Evolutionary conservation across 495 filamentous ascomycete genomes (phyloP).

Genomic region (Lepidopterella palustris): DNA sequence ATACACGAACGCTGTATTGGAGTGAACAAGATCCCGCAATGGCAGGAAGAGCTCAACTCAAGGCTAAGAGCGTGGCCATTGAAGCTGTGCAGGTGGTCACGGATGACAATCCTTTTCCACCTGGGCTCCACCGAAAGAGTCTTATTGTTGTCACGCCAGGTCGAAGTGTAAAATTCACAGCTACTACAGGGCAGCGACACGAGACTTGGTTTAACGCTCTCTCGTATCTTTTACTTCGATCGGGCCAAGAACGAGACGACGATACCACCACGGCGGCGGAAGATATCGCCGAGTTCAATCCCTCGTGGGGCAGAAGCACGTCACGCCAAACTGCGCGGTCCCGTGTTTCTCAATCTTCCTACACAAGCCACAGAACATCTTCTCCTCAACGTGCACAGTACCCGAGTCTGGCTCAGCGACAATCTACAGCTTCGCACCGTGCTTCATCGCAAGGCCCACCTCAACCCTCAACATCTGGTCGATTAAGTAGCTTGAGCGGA

Average conservation of each 20-base stretch:
- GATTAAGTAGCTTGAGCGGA: slow-evolving; percentile 32
- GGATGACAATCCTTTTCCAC: slow-evolving; percentile 93
- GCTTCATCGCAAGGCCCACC: slow-evolving; percentile 5
- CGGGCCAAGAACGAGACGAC: slow-evolving; percentile 54
- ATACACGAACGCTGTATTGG: slow-evolving; percentile 96
- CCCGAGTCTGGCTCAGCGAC: slow-evolving; percentile 8
- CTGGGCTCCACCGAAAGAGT: slow-evolving; percentile 88
- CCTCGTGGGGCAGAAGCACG: slow-evolving; percentile 50
- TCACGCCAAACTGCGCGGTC: slow-evolving; percentile 51
- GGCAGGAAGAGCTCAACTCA: slow-evolving; percentile 68
- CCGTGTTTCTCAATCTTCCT: slow-evolving; percentile 71
- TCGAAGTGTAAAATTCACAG: slow-evolving; percentile 83
- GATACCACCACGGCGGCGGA: slow-evolving; percentile 54
- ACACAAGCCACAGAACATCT: slow-evolving; percentile 62
- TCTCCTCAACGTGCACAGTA: slow-evolving; percentile 47
- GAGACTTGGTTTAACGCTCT: slow-evolving; percentile 99
- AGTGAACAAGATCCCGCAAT: slow-evolving; percentile 79
- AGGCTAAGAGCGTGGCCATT: slow-evolving; percentile 91
- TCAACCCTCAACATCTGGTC: slow-evolving; percentile 29
- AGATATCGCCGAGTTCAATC: slow-evolving; percentile 88
- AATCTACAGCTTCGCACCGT: background rate
- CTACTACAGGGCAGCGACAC: slow-evolving; percentile 84
- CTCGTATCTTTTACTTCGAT: slow-evolving; percentile 81
- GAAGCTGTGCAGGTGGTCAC: slow-evolving; percentile 89
- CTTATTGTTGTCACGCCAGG: slow-evolving; percentile 85